Conservation (phyloP, 2,329 filamentous ascomycete species). For the Neofusicoccum laricinum region DNA sequence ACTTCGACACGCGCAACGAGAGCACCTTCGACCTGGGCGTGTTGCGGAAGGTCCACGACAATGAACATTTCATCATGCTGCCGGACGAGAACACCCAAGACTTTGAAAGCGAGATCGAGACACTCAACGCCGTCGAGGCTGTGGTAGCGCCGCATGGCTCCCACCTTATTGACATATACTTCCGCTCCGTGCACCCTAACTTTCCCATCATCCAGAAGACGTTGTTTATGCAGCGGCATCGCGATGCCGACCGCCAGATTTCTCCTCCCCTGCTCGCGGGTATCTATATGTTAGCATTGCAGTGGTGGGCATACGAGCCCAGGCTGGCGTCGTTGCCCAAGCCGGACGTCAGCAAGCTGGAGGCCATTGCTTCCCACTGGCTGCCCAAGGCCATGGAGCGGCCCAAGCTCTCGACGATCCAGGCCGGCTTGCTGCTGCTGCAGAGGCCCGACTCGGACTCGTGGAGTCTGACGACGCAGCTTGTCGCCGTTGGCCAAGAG, state of each 20-base stretch:
- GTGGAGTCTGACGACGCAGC: conserved; percentile 80
- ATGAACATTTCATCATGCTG: conserved; percentile 77
- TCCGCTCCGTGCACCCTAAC: conserved; percentile 73
- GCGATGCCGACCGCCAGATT: conserved; percentile 68
- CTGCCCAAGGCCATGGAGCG: conserved; percentile 75
- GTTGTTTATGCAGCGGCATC: conserved; percentile 76
- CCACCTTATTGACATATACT: conserved; percentile 75
- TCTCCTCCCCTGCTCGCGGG: conserved; percentile 74
- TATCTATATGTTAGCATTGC: conserved; percentile 80
- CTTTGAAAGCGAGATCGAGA: conserved; percentile 66
- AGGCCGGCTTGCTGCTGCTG: conserved; percentile 71
- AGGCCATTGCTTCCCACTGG: conserved; percentile 69
- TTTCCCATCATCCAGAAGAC: conserved; percentile 82
- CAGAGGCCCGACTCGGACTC: conserved; percentile 75
- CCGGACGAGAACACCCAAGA: conserved; percentile 71
- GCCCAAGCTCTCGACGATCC: conserved; percentile 77
- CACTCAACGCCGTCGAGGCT: conserved; percentile 70
- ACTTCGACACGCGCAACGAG: conserved; percentile 78
- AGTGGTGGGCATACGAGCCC: conserved; percentile 79
- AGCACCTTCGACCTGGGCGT: conserved; percentile 63
- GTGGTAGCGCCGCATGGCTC: conserved; percentile 75
- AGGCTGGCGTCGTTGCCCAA: conserved; percentile 62
- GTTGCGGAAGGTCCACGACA: conserved; percentile 71
- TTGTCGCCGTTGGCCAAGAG: conserved; percentile 84
- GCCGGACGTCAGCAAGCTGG: conserved; percentile 71